Evolutionary conservation across 2,329 filamentous ascomycete species (phyloP).

Genomic region (Ophiostoma sp.): DNA sequence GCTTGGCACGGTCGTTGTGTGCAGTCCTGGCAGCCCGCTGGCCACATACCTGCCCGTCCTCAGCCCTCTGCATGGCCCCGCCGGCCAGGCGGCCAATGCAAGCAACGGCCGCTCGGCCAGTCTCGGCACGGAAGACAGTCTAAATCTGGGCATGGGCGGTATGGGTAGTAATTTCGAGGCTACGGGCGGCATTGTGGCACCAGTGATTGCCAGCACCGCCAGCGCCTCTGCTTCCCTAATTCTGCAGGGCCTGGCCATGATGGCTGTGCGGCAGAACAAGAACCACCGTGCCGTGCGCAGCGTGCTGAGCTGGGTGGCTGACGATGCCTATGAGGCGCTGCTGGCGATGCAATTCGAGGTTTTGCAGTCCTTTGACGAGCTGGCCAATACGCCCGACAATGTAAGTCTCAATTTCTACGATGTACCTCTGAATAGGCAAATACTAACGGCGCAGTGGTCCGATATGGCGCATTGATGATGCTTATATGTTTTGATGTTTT

Average conservation of each 20-base stretch:
- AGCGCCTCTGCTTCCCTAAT: conserved; percentile 62
- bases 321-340: conserved; percentile 68
- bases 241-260: conserved; percentile 68
- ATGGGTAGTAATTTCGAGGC: conserved; percentile 34
- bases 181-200: conserved; percentile 73
- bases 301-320: conserved; percentile 72
- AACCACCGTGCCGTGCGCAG: conserved; percentile 67
- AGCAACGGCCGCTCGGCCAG: conserved; percentile 18
- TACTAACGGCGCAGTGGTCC: conserved; percentile 23
- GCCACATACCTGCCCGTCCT: conserved; percentile 66
- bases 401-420: conserved; percentile 35
- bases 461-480: conserved; percentile 16
- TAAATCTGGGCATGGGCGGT: not conserved
- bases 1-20: conserved; percentile 74
- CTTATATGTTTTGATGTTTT: conserved; percentile 9
- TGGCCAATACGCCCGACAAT: conserved; percentile 58
- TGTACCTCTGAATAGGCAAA: not conserved
- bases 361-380: conserved; percentile 75
- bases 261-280: conserved; percentile 79
- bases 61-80: conserved; percentile 39
- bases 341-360: conserved; percentile 75
- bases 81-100: not conserved
- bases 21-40: conserved; percentile 63
- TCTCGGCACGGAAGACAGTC: conserved; percentile 19
- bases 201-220: conserved; percentile 58